Evolutionary conservation across 257 asterid species (phyloP), one percentile per base, ranked within the genome.

Genomic region (Echites panduratus): DNA sequence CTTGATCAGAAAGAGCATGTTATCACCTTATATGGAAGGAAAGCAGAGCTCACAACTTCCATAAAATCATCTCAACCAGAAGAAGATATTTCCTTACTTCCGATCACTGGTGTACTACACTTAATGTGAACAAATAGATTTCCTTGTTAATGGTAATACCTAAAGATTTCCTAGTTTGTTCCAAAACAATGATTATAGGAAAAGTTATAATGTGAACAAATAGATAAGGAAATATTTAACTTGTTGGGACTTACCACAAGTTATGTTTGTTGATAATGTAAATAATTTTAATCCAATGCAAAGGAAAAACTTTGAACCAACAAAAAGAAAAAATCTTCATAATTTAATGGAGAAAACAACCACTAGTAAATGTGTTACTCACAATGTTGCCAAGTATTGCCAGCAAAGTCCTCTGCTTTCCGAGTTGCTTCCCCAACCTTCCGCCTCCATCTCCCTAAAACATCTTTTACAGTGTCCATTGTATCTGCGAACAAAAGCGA

Each of bases 361-460:
- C 63, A 70, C 47, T 63, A 52, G 49, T 40, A 56, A 32, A 35
- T 2, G 6, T 35, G 11, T n/a, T 53, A 82, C 96, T 87, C 75
- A 91, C 98, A 83, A 81, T 94, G 96, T 75, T 94, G 98, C 98
- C 96, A 94, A 87, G 91, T 82, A 78, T 94, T 86, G 59, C 93
- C 98, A 59, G 97, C 97, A 77, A 89, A 73, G 80, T 85, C 96
- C 71, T 88, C 91, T 6, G 97, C 95, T 83, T 83, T 89, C 83
- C 83, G 90, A 5, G 96, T 82, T 24, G 96, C 97, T 70, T 91
- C 98, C 43, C 85, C 89, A 40, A 96, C 95, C 83, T 80, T 89
- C 92, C 81, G 91, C 45, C 96, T 95, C 96, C 88, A 91, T 65
- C 81, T 83, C 32, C 96, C 95, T 71, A 94, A 44, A 41, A 73